These are phyloP conservation scores for Arthrinium phaeospermum DNA, from an alignment of 2,329 filamentous ascomycete species.

Conservation along the genomic window DNA sequence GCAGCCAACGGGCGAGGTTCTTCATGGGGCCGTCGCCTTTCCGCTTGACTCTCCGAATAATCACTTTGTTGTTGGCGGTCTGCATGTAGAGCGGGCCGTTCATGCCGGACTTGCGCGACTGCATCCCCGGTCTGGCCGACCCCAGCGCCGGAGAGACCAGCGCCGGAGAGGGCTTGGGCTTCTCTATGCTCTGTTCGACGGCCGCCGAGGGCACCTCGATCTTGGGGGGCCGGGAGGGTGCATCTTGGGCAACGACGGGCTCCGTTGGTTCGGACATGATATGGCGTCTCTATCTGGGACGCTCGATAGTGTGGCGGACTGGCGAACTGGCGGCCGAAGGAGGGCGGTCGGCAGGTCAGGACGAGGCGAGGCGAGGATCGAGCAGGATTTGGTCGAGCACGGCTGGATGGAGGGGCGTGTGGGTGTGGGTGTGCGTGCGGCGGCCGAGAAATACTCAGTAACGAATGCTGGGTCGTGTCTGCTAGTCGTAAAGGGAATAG, in stretches of 20 bases:
- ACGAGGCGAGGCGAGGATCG: background rate
- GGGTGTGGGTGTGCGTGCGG: background rate
- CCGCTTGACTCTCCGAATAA: slow-evolving; percentile 63
- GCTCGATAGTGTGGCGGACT: background rate
- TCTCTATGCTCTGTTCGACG: background rate
- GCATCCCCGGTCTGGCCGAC: background rate
- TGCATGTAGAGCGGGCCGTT: slow-evolving; percentile 65
- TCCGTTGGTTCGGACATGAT: slow-evolving; percentile 6
- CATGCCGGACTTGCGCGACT: slow-evolving; percentile 39
- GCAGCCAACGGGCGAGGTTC: slow-evolving; percentile 70
- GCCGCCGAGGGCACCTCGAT: background rate
- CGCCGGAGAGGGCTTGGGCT: slow-evolving; percentile 6
- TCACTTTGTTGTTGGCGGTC: slow-evolving; percentile 56
- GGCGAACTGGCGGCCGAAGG: background rate
- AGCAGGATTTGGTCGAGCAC: background rate
- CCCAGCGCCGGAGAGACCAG: background rate
- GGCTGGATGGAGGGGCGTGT: background rate
- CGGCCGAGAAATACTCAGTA: slow-evolving; percentile 18
- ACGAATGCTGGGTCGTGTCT: slow-evolving; percentile 3
- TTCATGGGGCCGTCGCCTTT: slow-evolving; percentile 68
- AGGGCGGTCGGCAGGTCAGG: background rate
- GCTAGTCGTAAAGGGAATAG: background rate
- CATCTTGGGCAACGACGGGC: slow-evolving; percentile 3
- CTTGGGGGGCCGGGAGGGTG: background rate
- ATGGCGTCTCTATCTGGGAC: background rate